Evolutionary conservation across 257 asterid genomes (phyloP).

Genomic region (Primulina huaijiensis): DNA sequence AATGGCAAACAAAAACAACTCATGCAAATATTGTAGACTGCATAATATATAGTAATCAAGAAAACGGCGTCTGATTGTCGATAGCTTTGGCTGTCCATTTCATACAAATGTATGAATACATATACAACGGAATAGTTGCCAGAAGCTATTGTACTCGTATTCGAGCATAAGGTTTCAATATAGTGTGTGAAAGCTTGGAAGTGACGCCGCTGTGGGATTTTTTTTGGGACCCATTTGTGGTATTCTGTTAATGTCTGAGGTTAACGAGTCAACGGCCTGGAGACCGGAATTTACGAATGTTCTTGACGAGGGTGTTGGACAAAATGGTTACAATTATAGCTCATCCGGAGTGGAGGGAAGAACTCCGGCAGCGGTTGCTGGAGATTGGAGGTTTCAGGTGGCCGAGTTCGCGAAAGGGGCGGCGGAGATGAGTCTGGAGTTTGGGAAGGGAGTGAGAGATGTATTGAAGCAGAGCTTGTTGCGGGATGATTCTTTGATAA

Average conservation of each 20-base stretch:
- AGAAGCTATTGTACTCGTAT: neutral
- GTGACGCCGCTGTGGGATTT: constrained; percentile 31
- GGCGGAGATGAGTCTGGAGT: constrained; percentile 89
- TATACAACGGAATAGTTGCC: neutral
- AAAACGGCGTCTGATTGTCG: constrained; percentile 16
- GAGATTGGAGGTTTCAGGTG: constrained; percentile 65
- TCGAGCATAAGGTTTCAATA: neutral
- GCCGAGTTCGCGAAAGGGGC: constrained; percentile 89
- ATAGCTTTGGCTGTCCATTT: constrained; percentile 22
- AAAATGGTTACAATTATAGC: constrained; percentile 29
- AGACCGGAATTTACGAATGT: constrained; percentile 25
- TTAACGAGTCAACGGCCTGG: constrained; percentile 58
- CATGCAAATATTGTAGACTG: constrained; percentile 19
- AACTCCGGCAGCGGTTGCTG: constrained; percentile 23
- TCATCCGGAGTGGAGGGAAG: constrained; percentile 23
- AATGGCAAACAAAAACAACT: constrained; percentile 37
- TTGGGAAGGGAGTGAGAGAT: constrained; percentile 90
- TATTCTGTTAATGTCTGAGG: constrained; percentile 49
- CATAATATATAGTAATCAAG: constrained; percentile 13
- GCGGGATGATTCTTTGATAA: constrained; percentile 75
- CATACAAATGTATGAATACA: constrained; percentile 17
- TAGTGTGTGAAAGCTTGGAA: constrained; percentile 21
- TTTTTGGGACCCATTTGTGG: constrained; percentile 2
- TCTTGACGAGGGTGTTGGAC: constrained; percentile 30
- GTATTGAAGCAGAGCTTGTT: constrained; percentile 77